Percentiles rank a stretch among this genome's conserved stretches.
These are phyloP conservation scores for Kwoniella botswanensis DNA, from an alignment of 768 basidiomycete species.

Conservation along the genomic window DNA sequence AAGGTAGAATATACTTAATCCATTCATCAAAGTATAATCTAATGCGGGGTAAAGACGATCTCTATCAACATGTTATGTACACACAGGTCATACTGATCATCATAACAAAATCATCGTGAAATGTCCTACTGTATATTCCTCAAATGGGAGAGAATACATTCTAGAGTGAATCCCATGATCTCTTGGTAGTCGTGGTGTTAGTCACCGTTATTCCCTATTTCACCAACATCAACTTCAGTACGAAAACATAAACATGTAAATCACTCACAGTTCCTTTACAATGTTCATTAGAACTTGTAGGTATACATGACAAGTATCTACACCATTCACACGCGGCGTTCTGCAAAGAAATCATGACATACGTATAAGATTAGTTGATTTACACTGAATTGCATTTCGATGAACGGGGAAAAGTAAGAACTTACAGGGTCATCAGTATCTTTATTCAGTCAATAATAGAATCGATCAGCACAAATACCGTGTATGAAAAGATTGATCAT, in stretches of 20 bases:
- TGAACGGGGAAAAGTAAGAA: too few species aligned
- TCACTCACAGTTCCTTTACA: constrained; percentile 57
- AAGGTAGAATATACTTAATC: too few species aligned
- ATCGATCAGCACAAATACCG: not conserved
- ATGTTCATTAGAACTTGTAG: constrained; percentile 63
- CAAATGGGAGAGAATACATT: not conserved
- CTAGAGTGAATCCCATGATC: constrained; percentile 34
- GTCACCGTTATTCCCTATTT: constrained; percentile 35
- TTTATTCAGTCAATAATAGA: constrained; percentile 2
- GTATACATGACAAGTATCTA: constrained; percentile 87
- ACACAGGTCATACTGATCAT: too few species aligned
- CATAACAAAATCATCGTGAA: too few species aligned
- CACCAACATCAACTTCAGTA: not conserved
- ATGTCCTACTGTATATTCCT: not conserved
- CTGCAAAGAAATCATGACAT: constrained; percentile 63
- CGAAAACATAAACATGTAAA: not conserved
- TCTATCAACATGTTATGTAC: too few species aligned
- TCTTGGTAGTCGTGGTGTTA: constrained; percentile 19
- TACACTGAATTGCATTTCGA: too few species aligned
- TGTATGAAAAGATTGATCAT: too few species aligned
- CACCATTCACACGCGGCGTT: constrained; percentile 80
- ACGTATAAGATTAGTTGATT: too few species aligned
- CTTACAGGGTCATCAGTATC: constrained; percentile 49
- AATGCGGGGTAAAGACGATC: too few species aligned
- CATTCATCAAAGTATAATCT: too few species aligned